These are phyloP conservation scores for Diplodia mutila DNA, from an alignment of 2,329 filamentous ascomycete genomes.

Conservation along the genomic window DNA sequence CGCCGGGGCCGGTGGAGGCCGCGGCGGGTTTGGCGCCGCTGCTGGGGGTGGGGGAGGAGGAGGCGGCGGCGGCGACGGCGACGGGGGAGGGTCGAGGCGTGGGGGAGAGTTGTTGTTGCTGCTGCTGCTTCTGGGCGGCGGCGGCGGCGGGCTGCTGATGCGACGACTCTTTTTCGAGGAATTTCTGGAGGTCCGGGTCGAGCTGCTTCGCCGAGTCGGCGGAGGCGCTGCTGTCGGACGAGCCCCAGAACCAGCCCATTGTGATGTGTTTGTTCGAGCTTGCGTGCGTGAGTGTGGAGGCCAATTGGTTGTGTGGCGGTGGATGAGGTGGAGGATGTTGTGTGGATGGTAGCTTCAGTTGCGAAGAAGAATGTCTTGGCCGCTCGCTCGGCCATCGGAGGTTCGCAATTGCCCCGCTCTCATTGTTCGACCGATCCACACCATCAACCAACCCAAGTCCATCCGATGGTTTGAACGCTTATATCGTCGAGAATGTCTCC, in stretches of 20 bases:
- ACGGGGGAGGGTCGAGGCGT: slow-evolving; percentile 30
- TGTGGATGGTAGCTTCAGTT: neutral
- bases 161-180: slow-evolving; percentile 78
- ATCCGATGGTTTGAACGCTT: neutral
- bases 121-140: slow-evolving; percentile 51
- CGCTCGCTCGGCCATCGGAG: slow-evolving; percentile 10
- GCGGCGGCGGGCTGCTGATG: slow-evolving; percentile 34
- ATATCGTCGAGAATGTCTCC: neutral
- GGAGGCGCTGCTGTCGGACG: slow-evolving; percentile 43
- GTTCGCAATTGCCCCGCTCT: neutral
- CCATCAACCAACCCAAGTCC: neutral
- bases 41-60: slow-evolving; percentile 26
- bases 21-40: slow-evolving; percentile 30
- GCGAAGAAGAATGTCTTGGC: slow-evolving; percentile 1
- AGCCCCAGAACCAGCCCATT: slow-evolving; percentile 69
- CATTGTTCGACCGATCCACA: neutral
- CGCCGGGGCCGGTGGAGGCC: too few species aligned
- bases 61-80: neutral
- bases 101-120: slow-evolving; percentile 50
- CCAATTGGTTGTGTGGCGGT: neutral
- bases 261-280: slow-evolving; percentile 8
- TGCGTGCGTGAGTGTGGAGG: too few species aligned
- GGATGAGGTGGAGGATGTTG: neutral
- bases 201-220: slow-evolving; percentile 72
- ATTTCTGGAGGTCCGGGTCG: slow-evolving; percentile 81